Evolutionary conservation across 2,329 filamentous ascomycete species (phyloP), one percentile per base, ranked within the genome.

Genomic region (Fusarium paranaense): DNA sequence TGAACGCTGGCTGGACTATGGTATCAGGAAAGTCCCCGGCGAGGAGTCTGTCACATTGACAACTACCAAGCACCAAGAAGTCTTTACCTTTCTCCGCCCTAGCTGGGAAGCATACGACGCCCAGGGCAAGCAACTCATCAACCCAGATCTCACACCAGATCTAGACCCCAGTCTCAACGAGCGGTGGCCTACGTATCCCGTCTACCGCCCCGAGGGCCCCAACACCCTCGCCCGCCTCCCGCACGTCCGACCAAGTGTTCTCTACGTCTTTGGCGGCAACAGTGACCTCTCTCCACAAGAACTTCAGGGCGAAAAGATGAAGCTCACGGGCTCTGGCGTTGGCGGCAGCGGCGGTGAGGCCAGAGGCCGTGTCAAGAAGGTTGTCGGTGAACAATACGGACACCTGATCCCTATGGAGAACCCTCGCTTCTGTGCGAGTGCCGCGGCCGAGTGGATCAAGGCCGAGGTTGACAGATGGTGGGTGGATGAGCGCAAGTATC

Each of bases 361-460:
- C n/a, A 88, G 88, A 14, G 94, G 93, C 0, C 86, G 90, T 54
- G 95, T 98, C 3, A 87, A 86, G 65, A 87, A 91, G 73, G 87
- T 94, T 6, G 85, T 90, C 18, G 82, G 97, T 9, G 83, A 92
- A 32, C 88, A 88, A 0, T 86, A 88, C 7, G 95, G 95, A 0
- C 96, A 98, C 82, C 82, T 98, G 47, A 90, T 98, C 32, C 93
- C 95, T 0, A 94, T 98, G 90, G 95, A 98, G 82, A 88, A 89
- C 42, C 93, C 94, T 0, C 84, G 78, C 3, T 86, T 90, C 77
- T 93, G 92, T 71, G 95, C 94, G 2, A 85, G 88, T 67, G 82
- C 88, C 20, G 87, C 89, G 0, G 88, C 87, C 0, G 79, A 80
- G 30, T 94, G 91, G 86, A 81, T 94, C 64, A 85, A 81, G 0